Evolutionary conservation across 2,329 filamentous ascomycete species (phyloP).

Genomic region (Xylaria multiplex): DNA sequence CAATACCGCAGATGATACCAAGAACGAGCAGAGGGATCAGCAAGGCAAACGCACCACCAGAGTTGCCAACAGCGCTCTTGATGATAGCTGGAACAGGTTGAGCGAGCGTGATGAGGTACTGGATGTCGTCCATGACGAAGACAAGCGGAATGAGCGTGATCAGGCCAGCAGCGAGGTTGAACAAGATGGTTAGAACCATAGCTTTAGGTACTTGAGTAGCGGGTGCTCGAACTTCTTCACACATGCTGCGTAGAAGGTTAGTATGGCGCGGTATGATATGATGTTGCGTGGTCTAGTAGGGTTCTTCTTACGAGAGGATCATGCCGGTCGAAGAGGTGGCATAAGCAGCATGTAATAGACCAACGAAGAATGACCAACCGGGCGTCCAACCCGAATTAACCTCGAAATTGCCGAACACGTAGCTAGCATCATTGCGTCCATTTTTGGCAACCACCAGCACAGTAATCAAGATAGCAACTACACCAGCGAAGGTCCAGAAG

Average conservation of each 20-base stretch:
- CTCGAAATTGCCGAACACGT: conserved; percentile 76
- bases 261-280: conserved; percentile 17
- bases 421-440: conserved; percentile 70
- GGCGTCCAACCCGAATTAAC: conserved; percentile 73
- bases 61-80: conserved; percentile 67
- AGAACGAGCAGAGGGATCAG: conserved; percentile 73
- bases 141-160: conserved; percentile 75
- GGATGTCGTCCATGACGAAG: conserved; percentile 74
- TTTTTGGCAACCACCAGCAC: conserved; percentile 74
- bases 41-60: conserved; percentile 70
- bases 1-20: conserved; percentile 73
- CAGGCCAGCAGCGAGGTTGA: conserved; percentile 74
- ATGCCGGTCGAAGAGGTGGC: conserved; percentile 81
- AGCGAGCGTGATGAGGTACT: conserved; percentile 61
- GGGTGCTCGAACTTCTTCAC: conserved; percentile 75
- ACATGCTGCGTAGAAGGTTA: conserved; percentile 64
- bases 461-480: conserved; percentile 71
- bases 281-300: conserved; percentile 20
- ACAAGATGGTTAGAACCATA: conserved; percentile 73
- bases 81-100: conserved; percentile 75
- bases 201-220: conserved; percentile 76
- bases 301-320: conserved; percentile 74
- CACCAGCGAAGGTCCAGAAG: conserved; percentile 78
- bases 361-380: conserved; percentile 79
- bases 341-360: conserved; percentile 77